These are phyloP conservation scores for Umbelopsis ramanniana DNA, from an alignment of 192 early-diverging fungal species.

Conservation along the genomic window DNA sequence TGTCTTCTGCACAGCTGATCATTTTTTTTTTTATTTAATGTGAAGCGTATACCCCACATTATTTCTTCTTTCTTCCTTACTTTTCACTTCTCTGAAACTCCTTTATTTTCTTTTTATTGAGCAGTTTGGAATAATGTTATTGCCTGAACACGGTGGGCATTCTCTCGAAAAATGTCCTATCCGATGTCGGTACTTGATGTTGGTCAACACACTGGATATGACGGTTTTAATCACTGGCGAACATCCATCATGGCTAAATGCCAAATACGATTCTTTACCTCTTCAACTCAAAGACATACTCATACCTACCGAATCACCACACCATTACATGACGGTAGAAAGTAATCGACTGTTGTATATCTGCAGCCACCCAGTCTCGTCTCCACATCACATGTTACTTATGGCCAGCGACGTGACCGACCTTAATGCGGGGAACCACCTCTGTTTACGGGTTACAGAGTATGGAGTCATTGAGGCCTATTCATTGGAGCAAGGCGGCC, in stretches of 20 bases:
- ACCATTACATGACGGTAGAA: neutral
- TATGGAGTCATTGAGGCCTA: constrained; percentile 39
- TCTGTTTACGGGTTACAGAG: constrained; percentile 28
- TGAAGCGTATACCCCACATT: neutral
- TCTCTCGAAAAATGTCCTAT: constrained; percentile 24
- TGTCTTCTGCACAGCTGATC: neutral
- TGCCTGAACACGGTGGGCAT: neutral
- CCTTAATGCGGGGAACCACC: neutral
- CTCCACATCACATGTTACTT: constrained; percentile 12
- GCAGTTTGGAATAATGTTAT: neutral
- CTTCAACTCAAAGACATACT: neutral
- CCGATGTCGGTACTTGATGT: constrained; percentile 15
- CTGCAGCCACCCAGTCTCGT: constrained; percentile 18
- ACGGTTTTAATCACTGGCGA: neutral
- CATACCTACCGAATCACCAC: constrained; percentile 14
- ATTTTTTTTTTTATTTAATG: neutral
- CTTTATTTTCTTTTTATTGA: neutral
- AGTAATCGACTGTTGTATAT: constrained; percentile 15
- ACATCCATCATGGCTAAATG: constrained; percentile 11
- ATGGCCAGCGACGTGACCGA: constrained; percentile 4
- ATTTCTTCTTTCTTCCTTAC: neutral
- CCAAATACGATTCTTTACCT: neutral
- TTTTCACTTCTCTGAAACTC: neutral
- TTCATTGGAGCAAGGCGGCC: neutral
- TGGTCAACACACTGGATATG: constrained; percentile 10